Base-by-base conservation (phyloP, 257 asterid genomes). In the Knoxia roxburghii region DNA sequence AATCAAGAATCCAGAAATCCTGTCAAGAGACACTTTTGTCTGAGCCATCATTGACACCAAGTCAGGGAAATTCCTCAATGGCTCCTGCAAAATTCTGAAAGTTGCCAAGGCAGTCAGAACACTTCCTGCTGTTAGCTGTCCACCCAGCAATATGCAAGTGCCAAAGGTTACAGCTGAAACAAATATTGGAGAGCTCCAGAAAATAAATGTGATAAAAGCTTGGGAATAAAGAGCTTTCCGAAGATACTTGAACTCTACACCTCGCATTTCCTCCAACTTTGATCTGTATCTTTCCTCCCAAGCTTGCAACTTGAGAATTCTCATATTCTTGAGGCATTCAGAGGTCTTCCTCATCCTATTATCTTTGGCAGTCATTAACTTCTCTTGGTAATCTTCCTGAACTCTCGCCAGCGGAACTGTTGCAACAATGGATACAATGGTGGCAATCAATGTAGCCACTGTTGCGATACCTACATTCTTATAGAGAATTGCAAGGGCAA, bases 11-110 rank as follows among this genome's bases (percentile, higher is more conserved):
- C 80, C 86, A 69, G 89, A 59, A 72, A 87, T 85, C 61, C 95
- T 83, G 71, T 87, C 95, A 14, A 87, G 85, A 68, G 95, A 87
- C 11, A 87, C 95, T 77, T 81, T 87, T 45, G 95, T 87, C 83
- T 87, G 95, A 74, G 91, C 95, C 91, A 87, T 85, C 95, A 87
- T 87, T 18, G 95, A 87, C 35, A 87, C 91, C 82, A 85, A 75
- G 77, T 85, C 95, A 18, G 95, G 95, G 70, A 87, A 85, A 77
- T 83, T 85, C 71, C 91, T 76, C 72, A 87, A 84, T 40, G 95
- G 95, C 63, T 87, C 95, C 72, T 87, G 95, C 66, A 87, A 78
- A 64, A 87, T 82, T 56, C 95, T 82, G 73, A 87, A 87, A 70
- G 95, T 87, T 13, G 95, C 95, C 73, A 87, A 79, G 49, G 91